Evolutionary conservation across 352 stramenopile species (phyloP).

Genomic region (Detonula confervacea): DNA sequence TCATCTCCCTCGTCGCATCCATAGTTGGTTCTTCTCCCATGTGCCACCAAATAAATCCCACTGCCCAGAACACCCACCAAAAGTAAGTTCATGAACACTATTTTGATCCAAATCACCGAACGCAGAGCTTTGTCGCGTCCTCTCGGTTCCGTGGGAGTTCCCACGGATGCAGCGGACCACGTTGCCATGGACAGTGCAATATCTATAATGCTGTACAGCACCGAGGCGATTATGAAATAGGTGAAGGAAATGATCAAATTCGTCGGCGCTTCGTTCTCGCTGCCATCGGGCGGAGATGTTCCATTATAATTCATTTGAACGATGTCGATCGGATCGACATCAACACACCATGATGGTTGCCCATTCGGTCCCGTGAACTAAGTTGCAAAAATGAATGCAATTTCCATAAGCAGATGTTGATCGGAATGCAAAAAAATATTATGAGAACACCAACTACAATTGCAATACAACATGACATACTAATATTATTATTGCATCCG

Average conservation of each 20-base stretch:
- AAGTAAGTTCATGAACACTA: constrained; percentile 45
- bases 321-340: neutral
- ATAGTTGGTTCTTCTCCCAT: constrained; percentile 33
- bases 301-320: neutral
- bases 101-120: constrained; percentile 38
- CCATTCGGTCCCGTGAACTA: constrained; percentile 14
- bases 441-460: neutral
- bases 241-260: constrained; percentile 43
- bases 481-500: neutral
- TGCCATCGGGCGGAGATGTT: neutral
- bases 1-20: constrained; percentile 26
- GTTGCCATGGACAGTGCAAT: constrained; percentile 30
- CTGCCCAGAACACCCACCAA: constrained; percentile 7
- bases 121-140: constrained; percentile 15
- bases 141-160: constrained; percentile 40
- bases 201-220: constrained; percentile 38
- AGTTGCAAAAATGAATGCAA: neutral
- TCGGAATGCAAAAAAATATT: too few relatives aligned
- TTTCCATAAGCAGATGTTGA: neutral
- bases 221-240: constrained; percentile 16
- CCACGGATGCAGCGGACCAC: constrained; percentile 39
- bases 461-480: neutral
- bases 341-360: constrained; percentile 23
- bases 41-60: constrained; percentile 33
- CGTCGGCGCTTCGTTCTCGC: neutral